Evolutionary conservation across 2,329 filamentous ascomycete species (phyloP).

Genomic region (Exserohilum rostratum): DNA sequence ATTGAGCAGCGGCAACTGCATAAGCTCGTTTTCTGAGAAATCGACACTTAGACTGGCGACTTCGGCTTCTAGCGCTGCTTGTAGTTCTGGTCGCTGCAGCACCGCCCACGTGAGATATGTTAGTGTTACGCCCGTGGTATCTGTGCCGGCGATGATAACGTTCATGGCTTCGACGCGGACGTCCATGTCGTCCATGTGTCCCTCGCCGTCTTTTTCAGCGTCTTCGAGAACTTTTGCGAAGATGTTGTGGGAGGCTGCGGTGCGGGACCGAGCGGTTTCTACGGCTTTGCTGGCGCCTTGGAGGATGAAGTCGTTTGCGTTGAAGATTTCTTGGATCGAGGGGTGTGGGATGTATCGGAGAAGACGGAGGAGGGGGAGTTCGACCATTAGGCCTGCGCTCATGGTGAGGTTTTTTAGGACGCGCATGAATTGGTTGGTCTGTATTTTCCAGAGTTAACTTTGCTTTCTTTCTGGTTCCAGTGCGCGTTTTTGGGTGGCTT

Average conservation of each 20-base stretch:
- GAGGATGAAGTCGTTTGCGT: slow-evolving; percentile 42
- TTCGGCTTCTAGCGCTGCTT: slow-evolving; percentile 30
- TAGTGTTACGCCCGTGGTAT: slow-evolving; percentile 43
- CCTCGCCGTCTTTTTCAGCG: slow-evolving; percentile 36
- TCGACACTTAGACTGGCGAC: slow-evolving; percentile 19
- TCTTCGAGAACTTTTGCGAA: slow-evolving; percentile 44
- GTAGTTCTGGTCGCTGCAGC: slow-evolving; percentile 28
- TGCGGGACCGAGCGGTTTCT: slow-evolving; percentile 36
- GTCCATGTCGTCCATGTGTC: slow-evolving; percentile 41
- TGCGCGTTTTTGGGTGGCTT: too few relatives aligned
- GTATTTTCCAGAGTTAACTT: background rate
- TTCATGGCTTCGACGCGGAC: slow-evolving; percentile 42
- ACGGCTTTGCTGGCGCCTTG: slow-evolving; percentile 40
- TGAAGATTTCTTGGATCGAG: slow-evolving; percentile 43
- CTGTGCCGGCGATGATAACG: slow-evolving; percentile 45
- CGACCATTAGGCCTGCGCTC: slow-evolving; percentile 45
- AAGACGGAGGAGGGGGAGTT: slow-evolving; percentile 44
- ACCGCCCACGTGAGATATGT: slow-evolving; percentile 47
- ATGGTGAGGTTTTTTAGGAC: slow-evolving; percentile 45
- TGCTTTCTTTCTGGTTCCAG: too few relatives aligned
- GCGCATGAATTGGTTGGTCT: slow-evolving; percentile 46
- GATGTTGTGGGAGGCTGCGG: slow-evolving; percentile 40
- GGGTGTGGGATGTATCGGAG: slow-evolving; percentile 40
- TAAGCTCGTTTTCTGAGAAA: slow-evolving; percentile 42
- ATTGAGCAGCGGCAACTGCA: slow-evolving; percentile 43